These are phyloP conservation scores for Cryptomeria japonica DNA, from an alignment of 75 land plant genomes.

Conservation along the genomic window DNA sequence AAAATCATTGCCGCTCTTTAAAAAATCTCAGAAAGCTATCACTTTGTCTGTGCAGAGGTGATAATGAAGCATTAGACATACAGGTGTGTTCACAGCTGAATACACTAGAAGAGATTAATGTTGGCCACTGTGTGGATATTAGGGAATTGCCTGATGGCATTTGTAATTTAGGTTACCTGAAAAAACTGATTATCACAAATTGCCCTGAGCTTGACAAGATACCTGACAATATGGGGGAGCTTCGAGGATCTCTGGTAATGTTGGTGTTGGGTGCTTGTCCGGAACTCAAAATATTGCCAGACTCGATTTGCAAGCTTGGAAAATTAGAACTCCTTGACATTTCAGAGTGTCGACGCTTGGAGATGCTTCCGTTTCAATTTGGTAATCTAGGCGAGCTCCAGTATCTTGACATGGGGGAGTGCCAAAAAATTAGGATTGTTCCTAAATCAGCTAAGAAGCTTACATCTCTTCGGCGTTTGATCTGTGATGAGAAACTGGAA, in stretches of 20 bases:
- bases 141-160: conserved; percentile 38
- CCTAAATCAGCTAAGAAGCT: too few species aligned
- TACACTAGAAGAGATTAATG: conserved; percentile 36
- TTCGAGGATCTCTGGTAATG: neutral
- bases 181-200: neutral
- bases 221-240: neutral
- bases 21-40: neutral
- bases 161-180: conserved; percentile 15
- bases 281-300: neutral
- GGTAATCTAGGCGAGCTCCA: neutral
- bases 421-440: neutral
- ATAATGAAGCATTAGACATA: conserved; percentile 9
- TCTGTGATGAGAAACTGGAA: too few species aligned
- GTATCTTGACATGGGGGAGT: neutral
- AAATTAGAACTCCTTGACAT: neutral
- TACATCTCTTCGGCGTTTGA: too few species aligned
- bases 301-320: neutral
- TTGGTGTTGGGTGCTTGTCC: neutral
- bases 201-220: neutral
- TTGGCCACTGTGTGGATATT: conserved; percentile 58
- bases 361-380: neutral
- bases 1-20: neutral
- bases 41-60: neutral
- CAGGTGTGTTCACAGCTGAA: conserved; percentile 23
- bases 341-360: neutral